Evolutionary conservation across 306 rosid species (phyloP), one percentile per base, ranked within the genome.

Genomic region (Casuarina equisetifolia): DNA sequence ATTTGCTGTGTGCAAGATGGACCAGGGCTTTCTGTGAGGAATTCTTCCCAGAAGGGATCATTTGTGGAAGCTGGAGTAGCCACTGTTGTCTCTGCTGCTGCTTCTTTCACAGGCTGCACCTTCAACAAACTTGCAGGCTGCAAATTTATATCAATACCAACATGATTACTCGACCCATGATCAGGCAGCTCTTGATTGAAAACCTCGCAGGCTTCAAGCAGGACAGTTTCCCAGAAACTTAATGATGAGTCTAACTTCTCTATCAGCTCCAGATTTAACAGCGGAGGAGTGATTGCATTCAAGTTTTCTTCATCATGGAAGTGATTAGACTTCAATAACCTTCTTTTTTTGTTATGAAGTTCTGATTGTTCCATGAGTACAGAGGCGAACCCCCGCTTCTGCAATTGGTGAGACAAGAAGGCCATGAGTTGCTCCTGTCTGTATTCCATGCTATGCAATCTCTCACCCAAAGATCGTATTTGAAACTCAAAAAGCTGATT

Each of bases 21-120:
- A 66, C 66, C 83, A 8, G 86, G 86, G 16, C 76, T 49, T 77
- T 83, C 86, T 32, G 86, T 83, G 54, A 83, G 58, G 78, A 83
- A 83, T 42, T 83, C 84, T 46, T 83, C 86, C 86, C 86, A 83
- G 68, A 83, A 83, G 46, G 75, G 62, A 67, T 83, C 84, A 57
- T 83, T 83, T 39, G 68, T 73, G n/a, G 44, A 57, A 17, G 80
- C 49, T 44, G 83, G 74, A 63, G 16, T 44, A 10, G 38, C 61
- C 1, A 11, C 59, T 36, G 38, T 9, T 50, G 35, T 11, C 42
- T 64, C 61, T 17, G 11, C 82, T 25, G 10, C 80, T 46, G 4
- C 25, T 10, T 61, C 74, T 15, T 79, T 63, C 40, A 38, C 40
- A n/a, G 35, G 63, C 32, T 74, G 78, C 43, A 42, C 54, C 49